phyloP scores from a whole-genome alignment of 2,329 filamentous ascomycete genomes.

The Penicillium sp. region DNA sequence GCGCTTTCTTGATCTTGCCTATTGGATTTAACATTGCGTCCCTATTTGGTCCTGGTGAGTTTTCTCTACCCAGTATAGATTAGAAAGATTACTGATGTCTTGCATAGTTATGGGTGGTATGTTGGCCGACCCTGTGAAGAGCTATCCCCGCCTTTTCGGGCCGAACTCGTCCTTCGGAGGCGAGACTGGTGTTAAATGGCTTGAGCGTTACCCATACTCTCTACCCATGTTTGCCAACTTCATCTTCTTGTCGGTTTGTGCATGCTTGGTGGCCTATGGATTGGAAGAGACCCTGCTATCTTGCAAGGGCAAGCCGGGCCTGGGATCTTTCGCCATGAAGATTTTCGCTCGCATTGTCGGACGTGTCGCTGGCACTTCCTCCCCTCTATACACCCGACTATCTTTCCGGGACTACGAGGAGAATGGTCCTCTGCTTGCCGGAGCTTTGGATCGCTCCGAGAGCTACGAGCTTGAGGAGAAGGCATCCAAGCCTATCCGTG shows the following conservation, averaged over 20 bases:
- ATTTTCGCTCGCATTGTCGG: slow-evolving; percentile 28
- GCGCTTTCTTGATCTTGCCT: slow-evolving; percentile 60
- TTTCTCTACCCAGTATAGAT: neutral
- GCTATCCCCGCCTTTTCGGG: slow-evolving; percentile 64
- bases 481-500: slow-evolving; percentile 32
- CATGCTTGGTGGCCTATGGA: slow-evolving; percentile 58
- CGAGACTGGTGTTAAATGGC: slow-evolving; percentile 59
- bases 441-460: slow-evolving; percentile 30
- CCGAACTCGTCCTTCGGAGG: slow-evolving; percentile 58
- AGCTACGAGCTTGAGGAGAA: slow-evolving; percentile 41
- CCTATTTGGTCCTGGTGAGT: slow-evolving; percentile 49
- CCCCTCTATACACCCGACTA: slow-evolving; percentile 33
- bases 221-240: slow-evolving; percentile 68
- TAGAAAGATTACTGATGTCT: neutral
- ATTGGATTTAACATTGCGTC: slow-evolving; percentile 69
- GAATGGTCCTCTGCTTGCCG: slow-evolving; percentile 33
- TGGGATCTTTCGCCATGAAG: slow-evolving; percentile 37
- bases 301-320: slow-evolving; percentile 49
- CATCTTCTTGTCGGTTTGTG: slow-evolving; percentile 56
- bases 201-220: slow-evolving; percentile 65
- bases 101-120: slow-evolving; percentile 61
- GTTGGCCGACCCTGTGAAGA: slow-evolving; percentile 65
- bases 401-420: slow-evolving; percentile 39
- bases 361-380: slow-evolving; percentile 29
- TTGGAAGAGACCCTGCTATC: slow-evolving; percentile 63